Conservation (phyloP, 2,329 filamentous ascomycete genomes). For the Aspergillus cejpii region DNA sequence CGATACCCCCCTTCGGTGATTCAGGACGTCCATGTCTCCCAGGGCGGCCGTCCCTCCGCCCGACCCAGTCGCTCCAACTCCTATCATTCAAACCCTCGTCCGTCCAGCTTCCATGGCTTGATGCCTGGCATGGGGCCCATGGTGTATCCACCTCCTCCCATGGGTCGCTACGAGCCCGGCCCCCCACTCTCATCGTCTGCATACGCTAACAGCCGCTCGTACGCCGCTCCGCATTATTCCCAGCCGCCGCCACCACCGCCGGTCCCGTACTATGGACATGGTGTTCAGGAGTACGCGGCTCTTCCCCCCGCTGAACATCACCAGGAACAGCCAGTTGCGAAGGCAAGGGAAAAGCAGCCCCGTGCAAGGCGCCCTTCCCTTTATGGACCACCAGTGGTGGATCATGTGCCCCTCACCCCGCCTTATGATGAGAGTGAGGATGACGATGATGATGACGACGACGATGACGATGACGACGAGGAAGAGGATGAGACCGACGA, state of each 20-base stretch:
- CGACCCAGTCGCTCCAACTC: slow-evolving; percentile 29
- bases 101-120: slow-evolving; percentile 37
- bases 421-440: slow-evolving; percentile 22
- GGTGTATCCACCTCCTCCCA: slow-evolving; percentile 25
- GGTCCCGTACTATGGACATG: slow-evolving; percentile 26
- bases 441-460: slow-evolving; percentile 21
- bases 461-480: slow-evolving; percentile 24
- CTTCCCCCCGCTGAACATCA: slow-evolving; percentile 23
- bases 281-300: slow-evolving; percentile 20
- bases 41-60: slow-evolving; percentile 22
- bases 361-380: slow-evolving; percentile 28
- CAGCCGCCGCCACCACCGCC: too few relatives aligned
- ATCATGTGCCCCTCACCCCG: slow-evolving; percentile 27
- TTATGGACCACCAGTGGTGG: slow-evolving; percentile 31
- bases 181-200: slow-evolving; percentile 36
- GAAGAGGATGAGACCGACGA: neutral
- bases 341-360: slow-evolving; percentile 27
- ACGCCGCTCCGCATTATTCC: slow-evolving; percentile 29
- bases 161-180: slow-evolving; percentile 31
- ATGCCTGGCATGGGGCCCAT: slow-evolving; percentile 27
- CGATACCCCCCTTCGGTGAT: slow-evolving; percentile 25
- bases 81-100: slow-evolving; percentile 34
- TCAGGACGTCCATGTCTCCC: slow-evolving; percentile 30
- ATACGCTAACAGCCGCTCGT: slow-evolving; percentile 28
- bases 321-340: slow-evolving; percentile 33